Evolutionary conservation across 306 rosid genomes (phyloP), one percentile per base, ranked within the genome.

Genomic region (Quercus cerris): DNA sequence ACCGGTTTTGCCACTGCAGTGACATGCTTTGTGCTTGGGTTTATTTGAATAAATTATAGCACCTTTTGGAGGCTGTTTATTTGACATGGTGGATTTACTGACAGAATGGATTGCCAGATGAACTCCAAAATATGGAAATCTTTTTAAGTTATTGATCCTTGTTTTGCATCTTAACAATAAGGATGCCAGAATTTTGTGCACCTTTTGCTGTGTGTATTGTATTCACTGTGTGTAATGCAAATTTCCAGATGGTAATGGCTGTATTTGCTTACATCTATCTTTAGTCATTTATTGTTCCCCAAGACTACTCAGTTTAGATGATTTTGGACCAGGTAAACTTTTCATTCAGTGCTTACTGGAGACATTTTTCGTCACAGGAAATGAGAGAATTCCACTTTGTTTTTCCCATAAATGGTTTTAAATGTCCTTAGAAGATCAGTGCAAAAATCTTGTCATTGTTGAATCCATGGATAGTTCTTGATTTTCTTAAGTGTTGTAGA

Each of bases 51-150:
- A 94, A 57, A 89, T 96, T 62, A 93, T 96, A 73, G 99, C 99
- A 78, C 99, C 99, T 74, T 96, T 96, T 77, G 99, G 99, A 73
- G 99, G 41, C 41, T 35, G 9, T 35, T 6, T 35, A 6, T 98
- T 2, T 98, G 98, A 54, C 99, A 96, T 33, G 99, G 99, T 81
- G 99, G 98, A 86, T 89, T 96, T 78, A 96, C 99, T 41, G 97
- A 96, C 82, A 89, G 98, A 85, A 93, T 93, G 98, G 99, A 96
- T 81, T 96, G 98, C 85, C 98, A 96, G 99, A 97, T 96, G 82
- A 38, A 75, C 57, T 56, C 5, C 13, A 49, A 49, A 49, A 11
- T 13, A 49, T 49, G 54, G 17, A 49, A 49, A 10, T 49, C 54
- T 3, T 49, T 49, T 49, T 49, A 12, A 49, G 17, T 10, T 0